Conservation (phyloP, 1,139 yeast species). For the Candida mesenterica region DNA sequence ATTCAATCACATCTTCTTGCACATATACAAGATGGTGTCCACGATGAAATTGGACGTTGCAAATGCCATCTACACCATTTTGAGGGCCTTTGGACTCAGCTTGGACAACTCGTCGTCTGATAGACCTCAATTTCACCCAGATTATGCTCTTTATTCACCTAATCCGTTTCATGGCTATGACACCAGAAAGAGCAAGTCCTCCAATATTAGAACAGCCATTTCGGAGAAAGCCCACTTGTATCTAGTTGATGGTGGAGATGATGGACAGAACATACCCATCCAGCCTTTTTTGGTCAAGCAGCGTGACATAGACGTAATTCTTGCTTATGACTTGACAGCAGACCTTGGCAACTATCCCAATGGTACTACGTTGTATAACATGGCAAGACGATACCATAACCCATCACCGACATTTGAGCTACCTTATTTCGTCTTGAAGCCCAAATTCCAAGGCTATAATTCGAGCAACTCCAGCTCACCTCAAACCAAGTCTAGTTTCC, state of each 20-base stretch:
- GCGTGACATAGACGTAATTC: constrained; percentile 32
- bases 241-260: constrained; percentile 46
- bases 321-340: constrained; percentile 41
- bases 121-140: constrained; percentile 45
- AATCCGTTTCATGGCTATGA: constrained; percentile 62
- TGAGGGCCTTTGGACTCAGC: constrained; percentile 49
- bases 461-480: neutral
- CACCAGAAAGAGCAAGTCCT: constrained; percentile 1
- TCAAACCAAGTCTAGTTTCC: constrained; percentile 25
- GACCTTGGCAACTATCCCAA: constrained; percentile 40
- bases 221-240: constrained; percentile 24
- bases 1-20: constrained; percentile 55
- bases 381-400: constrained; percentile 25
- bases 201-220: constrained; percentile 9
- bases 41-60: constrained; percentile 37
- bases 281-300: constrained; percentile 33
- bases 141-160: constrained; percentile 70
- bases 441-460: constrained; percentile 6
- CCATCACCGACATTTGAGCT: constrained; percentile 10
- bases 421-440: constrained; percentile 21
- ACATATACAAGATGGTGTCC: constrained; percentile 44
- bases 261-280: constrained; percentile 45
- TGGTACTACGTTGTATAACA: constrained; percentile 28
- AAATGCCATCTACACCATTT: constrained; percentile 41
- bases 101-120: constrained; percentile 18